These are phyloP conservation scores for Allium fistulosum DNA, from an alignment of 106 monocot species.

Conservation along the genomic window DNA sequence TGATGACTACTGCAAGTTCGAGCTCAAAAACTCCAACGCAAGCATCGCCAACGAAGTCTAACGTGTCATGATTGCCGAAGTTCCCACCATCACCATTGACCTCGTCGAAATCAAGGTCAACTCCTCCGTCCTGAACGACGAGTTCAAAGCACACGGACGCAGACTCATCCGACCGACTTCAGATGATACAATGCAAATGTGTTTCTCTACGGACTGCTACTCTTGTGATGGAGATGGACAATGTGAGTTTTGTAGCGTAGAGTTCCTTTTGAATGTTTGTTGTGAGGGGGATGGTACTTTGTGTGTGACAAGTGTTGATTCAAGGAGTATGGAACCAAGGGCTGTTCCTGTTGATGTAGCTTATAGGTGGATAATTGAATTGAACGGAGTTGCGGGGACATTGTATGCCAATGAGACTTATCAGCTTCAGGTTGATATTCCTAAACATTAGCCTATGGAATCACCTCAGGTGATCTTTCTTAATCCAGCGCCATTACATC, in stretches of 20 bases:
- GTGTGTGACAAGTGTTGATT: slow-evolving; percentile 70
- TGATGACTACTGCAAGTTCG: slow-evolving; percentile 89
- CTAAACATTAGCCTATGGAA: no score
- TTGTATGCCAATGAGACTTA: no score
- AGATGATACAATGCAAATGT: slow-evolving; percentile 82
- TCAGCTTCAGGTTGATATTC: no score
- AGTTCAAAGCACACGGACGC: slow-evolving; percentile 93
- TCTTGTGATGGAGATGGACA: slow-evolving; percentile 89
- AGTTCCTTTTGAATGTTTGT: slow-evolving; percentile 79
- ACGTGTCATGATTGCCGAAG: slow-evolving; percentile 90
- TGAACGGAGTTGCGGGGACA: no score
- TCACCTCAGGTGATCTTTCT: no score
- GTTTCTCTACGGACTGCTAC: slow-evolving; percentile 90
- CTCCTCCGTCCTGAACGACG: slow-evolving; percentile 93
- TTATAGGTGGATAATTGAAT: no score
- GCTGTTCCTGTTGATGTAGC: slow-evolving; percentile 70
- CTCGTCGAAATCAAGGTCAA: slow-evolving; percentile 92
- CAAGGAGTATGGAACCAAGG: slow-evolving; percentile 36
- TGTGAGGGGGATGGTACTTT: slow-evolving; percentile 90
- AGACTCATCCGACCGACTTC: slow-evolving; percentile 76
- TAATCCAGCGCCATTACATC: no score
- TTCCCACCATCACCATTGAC: slow-evolving; percentile 92
- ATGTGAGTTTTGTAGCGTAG: slow-evolving; percentile 86
- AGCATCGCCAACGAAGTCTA: slow-evolving; percentile 92
- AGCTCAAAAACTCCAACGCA: slow-evolving; percentile 79